Base-by-base conservation (phyloP, 805 yeast species). In the Kodamaea kaohsiungensis region DNA sequence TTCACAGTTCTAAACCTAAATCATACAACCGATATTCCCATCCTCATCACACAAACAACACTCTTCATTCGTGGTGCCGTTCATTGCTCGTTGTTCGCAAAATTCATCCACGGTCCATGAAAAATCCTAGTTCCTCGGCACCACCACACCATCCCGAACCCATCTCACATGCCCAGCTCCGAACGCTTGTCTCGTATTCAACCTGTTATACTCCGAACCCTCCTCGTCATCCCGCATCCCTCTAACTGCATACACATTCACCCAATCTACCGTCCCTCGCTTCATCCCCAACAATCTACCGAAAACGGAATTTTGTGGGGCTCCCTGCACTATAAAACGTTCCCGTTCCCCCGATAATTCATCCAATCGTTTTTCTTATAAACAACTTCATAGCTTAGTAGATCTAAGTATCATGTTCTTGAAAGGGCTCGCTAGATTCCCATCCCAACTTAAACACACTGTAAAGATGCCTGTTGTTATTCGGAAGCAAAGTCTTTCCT, bases 401-500 rank as follows among this genome's bases (percentile, higher is more conserved):
- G 37, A 25, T 30, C 48, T 46, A 46, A 46, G 48, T 27, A 46
- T 9, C n/a, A 48, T 48, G 50, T 48, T 48, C 38, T 48, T 48
- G 13, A 48, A 48, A 48, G 50, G 50, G 35, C 43, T 48, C 38
- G 33, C 43, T 13, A 37, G 27, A 48, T 2, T 37, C 30, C 33
- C 33, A 12, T 42, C 50, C 37, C n/a, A 12, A 8, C 37, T 19
- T 16, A 43, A 22, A 50, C 30, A 17, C 27, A 30, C 35, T 30
- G 18, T 35, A 37, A 51, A 33, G 43, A 51, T 51, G 54, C 54
- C 54, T 40, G 42, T 40, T n/a, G 54, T 51, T 46, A 51, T 51
- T 19, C 46, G 42, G 48, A 51, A 51, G 42, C 46, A 51, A 37
- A 51, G 54, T 39, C 54, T 58, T 22, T 58, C 72, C 42, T 59